A percentile compares a stretch with the other conserved stretches of the same genome.
These are phyloP conservation scores for Chaetothyriales sp. DNA, from an alignment of 2,329 filamentous ascomycete genomes.

Conservation along the genomic window DNA sequence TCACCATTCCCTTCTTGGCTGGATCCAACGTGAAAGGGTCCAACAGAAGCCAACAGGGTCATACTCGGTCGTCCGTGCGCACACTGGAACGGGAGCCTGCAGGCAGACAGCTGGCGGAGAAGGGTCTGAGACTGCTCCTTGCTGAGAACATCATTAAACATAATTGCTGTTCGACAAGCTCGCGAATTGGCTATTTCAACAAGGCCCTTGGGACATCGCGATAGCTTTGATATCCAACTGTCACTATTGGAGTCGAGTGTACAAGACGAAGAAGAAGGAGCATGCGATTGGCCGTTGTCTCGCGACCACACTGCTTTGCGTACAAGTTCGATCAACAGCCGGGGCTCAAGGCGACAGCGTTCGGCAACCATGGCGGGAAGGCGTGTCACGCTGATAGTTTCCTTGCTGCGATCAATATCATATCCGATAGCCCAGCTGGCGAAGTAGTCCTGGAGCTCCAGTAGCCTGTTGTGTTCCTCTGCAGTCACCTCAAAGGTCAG, in stretches of 20 bases:
- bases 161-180: constrained; percentile 36
- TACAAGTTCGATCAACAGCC: constrained; percentile 58
- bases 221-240: constrained; percentile 31
- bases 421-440: constrained; percentile 62
- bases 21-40: background rate
- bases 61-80: constrained; percentile 38
- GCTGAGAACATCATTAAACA: constrained; percentile 36
- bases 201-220: constrained; percentile 59
- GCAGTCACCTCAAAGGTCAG: constrained; percentile 52
- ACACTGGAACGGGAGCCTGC: constrained; percentile 37
- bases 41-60: constrained; percentile 26
- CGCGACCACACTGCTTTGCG: constrained; percentile 60
- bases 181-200: constrained; percentile 46
- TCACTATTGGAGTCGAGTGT: background rate
- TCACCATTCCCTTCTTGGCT: background rate
- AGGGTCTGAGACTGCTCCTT: constrained; percentile 27
- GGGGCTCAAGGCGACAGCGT: constrained; percentile 59
- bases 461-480: constrained; percentile 49
- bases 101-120: constrained; percentile 26
- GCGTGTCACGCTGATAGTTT: constrained; percentile 36
- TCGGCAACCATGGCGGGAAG: constrained; percentile 63
- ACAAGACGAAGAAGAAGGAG: background rate
- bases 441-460: constrained; percentile 44
- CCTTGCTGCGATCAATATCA: constrained; percentile 3
- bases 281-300: constrained; percentile 9